phyloP scores from a whole-genome alignment of 106 monocot species.

The Triglochin maritima region DNA sequence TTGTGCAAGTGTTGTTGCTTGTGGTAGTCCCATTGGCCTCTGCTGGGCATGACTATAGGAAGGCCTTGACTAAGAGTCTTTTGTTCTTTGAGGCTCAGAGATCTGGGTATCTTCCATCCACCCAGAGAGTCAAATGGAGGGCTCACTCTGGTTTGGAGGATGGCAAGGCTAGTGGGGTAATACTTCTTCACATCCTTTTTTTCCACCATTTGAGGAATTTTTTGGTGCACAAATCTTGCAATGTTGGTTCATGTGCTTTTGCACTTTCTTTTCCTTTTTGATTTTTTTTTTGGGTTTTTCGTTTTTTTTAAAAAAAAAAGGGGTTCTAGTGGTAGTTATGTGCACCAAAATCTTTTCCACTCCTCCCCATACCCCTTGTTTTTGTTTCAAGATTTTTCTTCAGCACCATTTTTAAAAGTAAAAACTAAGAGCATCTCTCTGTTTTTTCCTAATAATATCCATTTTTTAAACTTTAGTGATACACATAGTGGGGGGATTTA shows the following conservation, averaged over 20 bases:
- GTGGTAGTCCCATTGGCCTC: conserved; percentile 5
- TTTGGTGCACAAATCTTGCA: background rate
- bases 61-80: conserved; percentile 35
- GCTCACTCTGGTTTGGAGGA: conserved; percentile 66
- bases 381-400: too few species aligned
- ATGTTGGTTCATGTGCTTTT: background rate
- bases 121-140: conserved; percentile 72
- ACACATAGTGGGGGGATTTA: too few species aligned
- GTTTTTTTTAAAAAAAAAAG: too few species aligned
- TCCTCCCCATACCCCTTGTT: too few species aligned
- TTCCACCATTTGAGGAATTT: background rate
- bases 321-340: too few species aligned
- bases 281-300: too few species aligned
- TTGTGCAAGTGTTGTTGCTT: background rate
- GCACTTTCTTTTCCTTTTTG: background rate
- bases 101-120: conserved; percentile 56
- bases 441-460: too few species aligned
- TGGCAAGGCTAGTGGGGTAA: conserved; percentile 71
- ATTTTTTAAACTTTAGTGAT: too few species aligned
- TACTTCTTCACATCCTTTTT: background rate
- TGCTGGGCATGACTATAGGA: conserved; percentile 53
- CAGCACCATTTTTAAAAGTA: too few species aligned
- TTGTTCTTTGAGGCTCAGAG: conserved; percentile 72
- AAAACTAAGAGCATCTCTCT: too few species aligned
- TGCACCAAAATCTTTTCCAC: too few species aligned